Base-by-base conservation (phyloP, 345 rosid species). In the Psidium friedrichsthalianum region DNA sequence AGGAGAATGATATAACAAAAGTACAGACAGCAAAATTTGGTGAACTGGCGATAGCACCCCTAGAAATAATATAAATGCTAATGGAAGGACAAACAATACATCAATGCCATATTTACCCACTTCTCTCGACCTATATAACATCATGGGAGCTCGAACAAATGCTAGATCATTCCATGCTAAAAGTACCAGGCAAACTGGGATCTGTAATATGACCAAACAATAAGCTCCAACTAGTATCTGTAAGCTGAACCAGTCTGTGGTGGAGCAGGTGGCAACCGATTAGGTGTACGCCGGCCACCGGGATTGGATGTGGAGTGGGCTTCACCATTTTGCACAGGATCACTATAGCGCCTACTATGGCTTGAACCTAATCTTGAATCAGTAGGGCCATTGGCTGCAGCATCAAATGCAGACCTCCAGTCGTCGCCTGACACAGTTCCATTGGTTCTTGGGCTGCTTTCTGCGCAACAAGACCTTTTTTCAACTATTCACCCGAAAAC, bases 321-420 rank as follows among this genome's bases (percentile, higher is more conserved):
- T 83, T 90, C 91, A 52, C 91, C 90, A 76, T 92, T 90, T 87
- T 90, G 83, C 4, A 83, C 83, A 14, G 89, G 85, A 55, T 87
- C 87, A n/a, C 87, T 87, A 59, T 29, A 44, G 27, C 84, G 85
- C 53, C 89, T 78, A 32, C 87, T 87, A 76, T 83, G 89, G 83
- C 87, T 84, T 5, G 91, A 58, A 56, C 93, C 91, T 61, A 90
- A 88, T 52, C 93, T 91, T 53, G 91, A 83, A 84, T 89, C 94
- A 21, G 80, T 57, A 5, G 87, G 90, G 40, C 98, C 99, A 83
- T 93, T 94, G 11, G 95, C 98, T 51, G 98, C 98, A 27, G 95
- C 90, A 82, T 95, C 98, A 76, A 98, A 98, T 83, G 99, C 99
- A 87, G 94, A 89, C 91, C 98, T 98, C 99, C 99, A 98, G 87